Evolutionary conservation across 257 asterid species (phyloP), one percentile per base, ranked within the genome.

Genomic region (Lithospermum erythrorhizon): DNA sequence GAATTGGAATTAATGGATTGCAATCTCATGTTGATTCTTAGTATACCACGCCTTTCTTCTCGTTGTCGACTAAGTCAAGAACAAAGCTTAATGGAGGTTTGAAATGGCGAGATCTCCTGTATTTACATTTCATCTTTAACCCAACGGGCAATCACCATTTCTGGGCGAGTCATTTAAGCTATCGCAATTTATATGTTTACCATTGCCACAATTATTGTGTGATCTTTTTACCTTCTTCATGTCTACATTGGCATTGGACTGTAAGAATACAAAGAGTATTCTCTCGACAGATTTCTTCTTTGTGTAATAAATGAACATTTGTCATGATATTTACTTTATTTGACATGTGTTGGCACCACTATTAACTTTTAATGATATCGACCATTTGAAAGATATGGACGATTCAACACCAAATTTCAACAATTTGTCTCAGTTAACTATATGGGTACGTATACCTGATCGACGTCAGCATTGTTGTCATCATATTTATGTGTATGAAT

Each of bases 101-200:
- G 83, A 29, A 89, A 73, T 53, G 95, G 96, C 10, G 99, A 93
- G 64, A 24, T 80, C 66, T 76, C 73, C 73, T 78, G 73, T 93
- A 64, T 93, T 84, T 77, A 83, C 96, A 41, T 89, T n/a, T n/a
- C 99, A 21, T 20, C 97, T 20, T 93, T 69, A 93, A 89, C 74
- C 97, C 99, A 57, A 93, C 89, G 99, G 89, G 86, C 85, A 93
- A 93, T n/a, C 83, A 84, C 96, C 21, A 78, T 93, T 59, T 93
- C 99, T 20, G 96, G 99, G 97, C 89, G 86, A 32, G 70, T 56
- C 29, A 10, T 10, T 20, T 11, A 35, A 41, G 5, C 14, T 41
- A 41, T 13, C 14, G 49, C 18, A 41, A 8, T 11, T 13, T 41
- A 41, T 41, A 41, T 41, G 49, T 18, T 41, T 41, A 41, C 5